Conservation (phyloP, 805 yeast genomes). For the Saccharomycopsis selenospora region DNA sequence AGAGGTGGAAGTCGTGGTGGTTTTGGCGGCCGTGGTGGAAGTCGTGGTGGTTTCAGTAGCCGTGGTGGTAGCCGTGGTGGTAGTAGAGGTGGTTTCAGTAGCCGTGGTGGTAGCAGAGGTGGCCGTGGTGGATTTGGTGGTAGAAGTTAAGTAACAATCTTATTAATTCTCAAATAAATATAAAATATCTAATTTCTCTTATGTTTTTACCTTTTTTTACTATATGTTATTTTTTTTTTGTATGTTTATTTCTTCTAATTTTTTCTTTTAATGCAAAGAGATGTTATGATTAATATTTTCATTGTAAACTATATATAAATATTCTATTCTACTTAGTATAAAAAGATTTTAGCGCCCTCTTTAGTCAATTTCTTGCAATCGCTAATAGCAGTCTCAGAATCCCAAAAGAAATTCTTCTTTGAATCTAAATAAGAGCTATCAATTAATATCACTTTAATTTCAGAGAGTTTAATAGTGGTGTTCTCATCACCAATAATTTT, state of each 20-base stretch:
- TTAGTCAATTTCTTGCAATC: slow-evolving; percentile 36
- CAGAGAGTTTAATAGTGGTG: slow-evolving; percentile 29
- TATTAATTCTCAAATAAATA: too few relatives aligned
- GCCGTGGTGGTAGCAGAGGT: slow-evolving; percentile 34
- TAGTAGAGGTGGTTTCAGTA: slow-evolving; percentile 39
- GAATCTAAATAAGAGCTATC: slow-evolving; percentile 57
- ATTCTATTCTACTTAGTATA: slow-evolving; percentile 32
- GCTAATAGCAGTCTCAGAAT: slow-evolving; percentile 38
- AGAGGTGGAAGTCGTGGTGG: slow-evolving; percentile 40
- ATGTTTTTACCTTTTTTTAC: too few relatives aligned
- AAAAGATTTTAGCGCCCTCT: slow-evolving; percentile 42
- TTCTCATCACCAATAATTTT: slow-evolving; percentile 42
- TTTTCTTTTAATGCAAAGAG: neutral
- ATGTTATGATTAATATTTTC: neutral
- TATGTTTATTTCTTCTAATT: too few relatives aligned
- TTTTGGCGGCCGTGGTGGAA: slow-evolving; percentile 27
- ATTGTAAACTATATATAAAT: neutral
- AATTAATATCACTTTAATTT: slow-evolving; percentile 47
- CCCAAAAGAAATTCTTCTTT: slow-evolving; percentile 57
- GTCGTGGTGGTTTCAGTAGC: slow-evolving; percentile 36
- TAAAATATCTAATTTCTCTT: too few relatives aligned
- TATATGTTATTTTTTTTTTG: too few relatives aligned
- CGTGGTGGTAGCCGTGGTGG: slow-evolving; percentile 40
- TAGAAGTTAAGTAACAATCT: too few relatives aligned
- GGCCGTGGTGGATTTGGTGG: slow-evolving; percentile 32